Base-by-base conservation (phyloP, 2,329 filamentous ascomycete genomes). In the Alternaria longipes region DNA sequence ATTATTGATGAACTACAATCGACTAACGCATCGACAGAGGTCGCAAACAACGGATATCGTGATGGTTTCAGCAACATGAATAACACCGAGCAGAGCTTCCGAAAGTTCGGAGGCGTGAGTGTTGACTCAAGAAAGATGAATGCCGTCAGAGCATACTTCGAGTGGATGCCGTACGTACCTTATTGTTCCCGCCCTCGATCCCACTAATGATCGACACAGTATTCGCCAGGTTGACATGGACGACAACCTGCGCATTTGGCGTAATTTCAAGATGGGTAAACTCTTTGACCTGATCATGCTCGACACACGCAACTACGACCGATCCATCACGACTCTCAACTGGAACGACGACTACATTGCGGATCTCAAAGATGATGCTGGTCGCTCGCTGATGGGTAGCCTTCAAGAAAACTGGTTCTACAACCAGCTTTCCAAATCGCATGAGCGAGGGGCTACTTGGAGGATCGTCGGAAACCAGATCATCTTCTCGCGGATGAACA, bases 381-480 rank as follows among this genome's bases (percentile, higher is more conserved):
- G 86, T 9, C 85, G 90, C 4, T 85, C 84, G 0, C 78, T 93
- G 63, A 92, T 93, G 89, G 90, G 90, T 1, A 81, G 83, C 3
- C 84, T 84, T 12, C 90, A 93, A 73, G 91, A 93, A 76, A 86
- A 87, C 66, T 93, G 90, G 91, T 75, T 76, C 30, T 75, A 70
- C 49, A 59, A 59, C 42, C 80, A 84, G 49, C 78, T 91, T 4
- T 82, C 81, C 3, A 76, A 84, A 54, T 89, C 87, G 1, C 81
- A 84, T 20, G 69, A 84, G 12, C 84, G 90, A 11, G 87, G 87
- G 12, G 87, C 90, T 0, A 82, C 84, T 0, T 93, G 90, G 90
- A 82, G 90, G 26, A 75, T 93, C 32, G 83, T 93, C 30, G 90
- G 90, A 12, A 90, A 88, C 51, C 90, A 92, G 76, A 86, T 90